Evolutionary conservation across 495 filamentous ascomycete species (phyloP).

Genomic region (Tricharina praecox): DNA sequence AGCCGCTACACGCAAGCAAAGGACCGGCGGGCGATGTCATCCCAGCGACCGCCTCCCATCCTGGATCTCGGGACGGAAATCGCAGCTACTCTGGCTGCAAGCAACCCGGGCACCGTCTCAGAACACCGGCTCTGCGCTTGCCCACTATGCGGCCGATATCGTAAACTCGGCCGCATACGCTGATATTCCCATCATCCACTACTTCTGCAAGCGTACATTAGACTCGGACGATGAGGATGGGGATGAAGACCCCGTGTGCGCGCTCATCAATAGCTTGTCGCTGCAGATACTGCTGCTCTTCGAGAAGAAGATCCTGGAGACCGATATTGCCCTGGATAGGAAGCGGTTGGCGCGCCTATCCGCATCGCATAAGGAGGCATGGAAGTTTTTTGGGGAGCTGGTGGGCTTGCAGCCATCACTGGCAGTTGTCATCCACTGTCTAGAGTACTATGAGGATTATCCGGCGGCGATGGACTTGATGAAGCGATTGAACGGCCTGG

Average conservation of each 20-base stretch:
- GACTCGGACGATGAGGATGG: no score
- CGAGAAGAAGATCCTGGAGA: neutral
- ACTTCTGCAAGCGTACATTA: neutral
- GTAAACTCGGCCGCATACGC: neutral
- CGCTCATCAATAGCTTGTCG: neutral
- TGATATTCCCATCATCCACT: neutral
- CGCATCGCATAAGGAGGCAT: neutral
- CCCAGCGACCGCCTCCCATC: neutral
- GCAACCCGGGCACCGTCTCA: neutral
- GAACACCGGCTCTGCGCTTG: neutral
- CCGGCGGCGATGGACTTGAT: neutral
- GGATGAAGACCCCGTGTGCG: neutral
- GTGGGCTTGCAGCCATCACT: neutral
- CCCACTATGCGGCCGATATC: neutral
- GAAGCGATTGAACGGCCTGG: neutral
- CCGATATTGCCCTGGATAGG: neutral
- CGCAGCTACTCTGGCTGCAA: neutral
- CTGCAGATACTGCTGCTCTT: neutral
- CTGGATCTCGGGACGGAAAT: neutral
- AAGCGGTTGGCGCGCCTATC: neutral
- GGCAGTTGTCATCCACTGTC: neutral
- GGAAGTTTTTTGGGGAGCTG: neutral
- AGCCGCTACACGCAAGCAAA: neutral
- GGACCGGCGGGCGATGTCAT: neutral
- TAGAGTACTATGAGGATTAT: neutral